Evolutionary conservation across 2,329 filamentous ascomycete species (phyloP).

Genomic region (Diaporthe sp.): DNA sequence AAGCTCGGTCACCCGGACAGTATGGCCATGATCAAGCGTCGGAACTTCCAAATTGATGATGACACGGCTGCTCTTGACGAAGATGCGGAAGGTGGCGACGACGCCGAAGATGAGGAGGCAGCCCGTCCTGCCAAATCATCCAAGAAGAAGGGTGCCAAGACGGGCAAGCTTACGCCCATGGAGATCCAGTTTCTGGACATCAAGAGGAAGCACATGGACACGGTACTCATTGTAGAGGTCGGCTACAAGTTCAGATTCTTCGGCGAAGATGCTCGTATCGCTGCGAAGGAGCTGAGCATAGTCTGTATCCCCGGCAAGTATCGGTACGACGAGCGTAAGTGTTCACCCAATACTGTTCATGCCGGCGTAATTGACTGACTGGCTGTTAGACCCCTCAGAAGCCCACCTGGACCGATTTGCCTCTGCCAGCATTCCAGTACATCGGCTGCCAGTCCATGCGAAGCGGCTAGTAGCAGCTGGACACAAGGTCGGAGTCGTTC

Average conservation of each 20-base stretch:
- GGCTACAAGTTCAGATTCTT: slow-evolving; percentile 99
- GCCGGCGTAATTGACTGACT: slow-evolving; percentile 34
- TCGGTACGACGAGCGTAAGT: slow-evolving; percentile 88
- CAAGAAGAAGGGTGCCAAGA: slow-evolving; percentile 79
- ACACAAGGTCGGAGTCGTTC: slow-evolving; percentile 95
- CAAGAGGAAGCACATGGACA: slow-evolving; percentile 91
- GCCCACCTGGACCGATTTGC: slow-evolving; percentile 93
- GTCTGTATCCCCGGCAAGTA: slow-evolving; percentile 97
- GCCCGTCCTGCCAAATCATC: slow-evolving; percentile 59
- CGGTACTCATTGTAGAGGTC: slow-evolving; percentile 91
- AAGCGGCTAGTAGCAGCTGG: slow-evolving; percentile 93
- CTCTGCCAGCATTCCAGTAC: slow-evolving; percentile 94
- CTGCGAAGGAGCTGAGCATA: slow-evolving; percentile 92
- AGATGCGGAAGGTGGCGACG: slow-evolving; percentile 71
- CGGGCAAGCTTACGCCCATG: slow-evolving; percentile 90
- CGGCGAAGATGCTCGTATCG: slow-evolving; percentile 91
- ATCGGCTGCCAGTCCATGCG: slow-evolving; percentile 91
- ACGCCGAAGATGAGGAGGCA: slow-evolving; percentile 63
- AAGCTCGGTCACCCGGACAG: slow-evolving; percentile 91
- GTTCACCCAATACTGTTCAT: neutral
- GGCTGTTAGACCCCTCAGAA: slow-evolving; percentile 79
- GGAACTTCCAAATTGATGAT: slow-evolving; percentile 67
- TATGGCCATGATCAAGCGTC: slow-evolving; percentile 75
- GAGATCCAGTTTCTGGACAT: slow-evolving; percentile 95
- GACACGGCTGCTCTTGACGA: slow-evolving; percentile 64